Conservation (phyloP, 306 rosid species). For the Prunus mira region DNA sequence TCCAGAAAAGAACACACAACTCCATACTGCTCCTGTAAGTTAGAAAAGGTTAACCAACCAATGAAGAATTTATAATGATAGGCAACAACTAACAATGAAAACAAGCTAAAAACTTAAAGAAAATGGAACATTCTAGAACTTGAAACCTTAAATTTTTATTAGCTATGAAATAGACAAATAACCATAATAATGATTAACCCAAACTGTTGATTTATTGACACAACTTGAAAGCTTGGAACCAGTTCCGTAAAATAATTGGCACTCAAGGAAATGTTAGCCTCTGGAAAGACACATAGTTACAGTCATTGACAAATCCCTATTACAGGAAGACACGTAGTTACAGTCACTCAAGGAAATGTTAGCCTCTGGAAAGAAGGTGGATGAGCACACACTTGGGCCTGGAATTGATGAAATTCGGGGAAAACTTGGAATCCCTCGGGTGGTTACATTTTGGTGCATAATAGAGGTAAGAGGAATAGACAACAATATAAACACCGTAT, state of each 20-base stretch:
- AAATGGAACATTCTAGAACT: neutral
- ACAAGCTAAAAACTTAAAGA: constrained; percentile 9
- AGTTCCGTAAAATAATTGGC: neutral
- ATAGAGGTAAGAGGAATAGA: neutral
- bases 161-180: neutral
- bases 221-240: neutral
- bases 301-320: too few relatives aligned
- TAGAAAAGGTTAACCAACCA: constrained; percentile 17
- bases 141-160: neutral
- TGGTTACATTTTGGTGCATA: neutral
- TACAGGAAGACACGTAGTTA: too few relatives aligned
- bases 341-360: too few relatives aligned
- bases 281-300: too few relatives aligned
- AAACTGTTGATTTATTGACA: neutral
- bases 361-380: too few relatives aligned
- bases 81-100: neutral
- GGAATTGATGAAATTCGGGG: too few relatives aligned
- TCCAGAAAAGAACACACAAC: constrained; percentile 43
- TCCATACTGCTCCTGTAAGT: constrained; percentile 64
- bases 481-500: neutral
- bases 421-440: too few relatives aligned
- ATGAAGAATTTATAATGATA: constrained; percentile 4
- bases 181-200: neutral
- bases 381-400: too few relatives aligned
- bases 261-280: neutral